Evolutionary conservation across 768 basidiomycete species (phyloP), one percentile per base, ranked within the genome.

Genomic region (Podaxis pistillaris): DNA sequence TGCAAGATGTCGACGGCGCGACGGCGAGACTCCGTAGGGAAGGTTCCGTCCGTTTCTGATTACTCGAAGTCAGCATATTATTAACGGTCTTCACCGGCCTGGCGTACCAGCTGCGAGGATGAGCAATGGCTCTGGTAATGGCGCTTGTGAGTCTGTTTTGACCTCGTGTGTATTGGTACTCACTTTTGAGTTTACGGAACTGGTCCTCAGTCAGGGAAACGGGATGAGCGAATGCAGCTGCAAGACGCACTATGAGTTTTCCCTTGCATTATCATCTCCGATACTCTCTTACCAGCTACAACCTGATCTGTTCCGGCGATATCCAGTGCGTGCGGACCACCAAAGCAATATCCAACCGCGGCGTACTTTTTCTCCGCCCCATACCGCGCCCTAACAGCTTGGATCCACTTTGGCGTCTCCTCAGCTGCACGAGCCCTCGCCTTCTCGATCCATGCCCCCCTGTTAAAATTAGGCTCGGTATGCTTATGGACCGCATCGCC

Each of bases 221-320:
- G 0, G 87, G 87, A 68, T 87, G 86, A 3, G 80, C 84, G 50
- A 87, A 81, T 1, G 85, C 85, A 24, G 75, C 84, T 86, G 55
- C 3, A 5, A 1, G 19, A 55, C 19, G n/a, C 49, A 24, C 7
- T n/a, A 15, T 30, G 40, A 13, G 33, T 59, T 22, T 36, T n/a
- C 22, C 11, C 22, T 13, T 33, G n/a, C 33, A 11, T 17, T 24
- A 41, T 17, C 36, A 44, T 26, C 12, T 3, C 2, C 28, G 15
- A 15, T 8, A 28, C 75, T 22, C 68, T n/a, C 44, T 46, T 17
- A 85, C 85, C 79, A 17, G 84, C 83, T 1, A 75, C 73, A n/a
- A 84, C 68, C 38, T 78, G 74, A 50, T 83, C 79, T 0, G 74
- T 81, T 6, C 77, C 74, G 1, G 79, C 77, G 2, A 81, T 74